phyloP scores from a whole-genome alignment of 2,329 filamentous ascomycete species.

The Aspergillus sp. region DNA sequence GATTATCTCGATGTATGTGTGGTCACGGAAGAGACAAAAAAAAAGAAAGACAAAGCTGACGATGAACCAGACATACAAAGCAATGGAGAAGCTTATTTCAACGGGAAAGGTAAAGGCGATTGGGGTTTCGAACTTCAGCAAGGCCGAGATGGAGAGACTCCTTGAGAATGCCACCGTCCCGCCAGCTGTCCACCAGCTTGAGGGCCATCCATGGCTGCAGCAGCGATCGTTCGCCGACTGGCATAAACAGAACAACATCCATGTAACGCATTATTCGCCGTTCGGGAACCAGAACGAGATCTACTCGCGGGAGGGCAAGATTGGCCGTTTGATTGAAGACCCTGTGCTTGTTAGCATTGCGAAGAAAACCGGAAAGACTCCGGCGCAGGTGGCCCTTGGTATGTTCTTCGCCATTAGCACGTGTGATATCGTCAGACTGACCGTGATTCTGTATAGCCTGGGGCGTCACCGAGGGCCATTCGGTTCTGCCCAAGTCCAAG shows the following conservation, averaged over 20 bases:
- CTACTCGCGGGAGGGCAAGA: constrained; percentile 45
- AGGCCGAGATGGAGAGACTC: constrained; percentile 49
- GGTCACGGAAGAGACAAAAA: too few relatives aligned
- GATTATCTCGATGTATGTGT: constrained; percentile 50
- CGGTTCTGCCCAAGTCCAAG: constrained; percentile 56
- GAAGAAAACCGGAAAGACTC: constrained; percentile 52
- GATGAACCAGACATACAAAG: constrained; percentile 47
- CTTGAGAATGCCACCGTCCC: constrained; percentile 46
- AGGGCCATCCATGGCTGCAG: constrained; percentile 55
- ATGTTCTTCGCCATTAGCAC: constrained; percentile 10
- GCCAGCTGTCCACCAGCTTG: constrained; percentile 53
- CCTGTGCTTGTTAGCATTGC: constrained; percentile 51
- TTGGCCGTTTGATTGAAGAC: constrained; percentile 53
- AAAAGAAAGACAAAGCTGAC: not conserved
- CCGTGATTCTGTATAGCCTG: constrained; percentile 40
- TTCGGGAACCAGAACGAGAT: constrained; percentile 56
- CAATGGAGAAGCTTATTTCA: constrained; percentile 46
- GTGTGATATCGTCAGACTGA: too few relatives aligned
- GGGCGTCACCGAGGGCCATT: constrained; percentile 53
- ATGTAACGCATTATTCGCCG: constrained; percentile 56
- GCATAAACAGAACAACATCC: constrained; percentile 52
- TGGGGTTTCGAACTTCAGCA: constrained; percentile 54
- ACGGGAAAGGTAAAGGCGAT: constrained; percentile 51
- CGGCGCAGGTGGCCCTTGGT: constrained; percentile 53
- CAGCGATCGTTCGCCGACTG: constrained; percentile 51